Evolutionary conservation across 495 filamentous ascomycete genomes (phyloP), one percentile per base, ranked within the genome.

Genomic region (Penicillium robsamsonii): DNA sequence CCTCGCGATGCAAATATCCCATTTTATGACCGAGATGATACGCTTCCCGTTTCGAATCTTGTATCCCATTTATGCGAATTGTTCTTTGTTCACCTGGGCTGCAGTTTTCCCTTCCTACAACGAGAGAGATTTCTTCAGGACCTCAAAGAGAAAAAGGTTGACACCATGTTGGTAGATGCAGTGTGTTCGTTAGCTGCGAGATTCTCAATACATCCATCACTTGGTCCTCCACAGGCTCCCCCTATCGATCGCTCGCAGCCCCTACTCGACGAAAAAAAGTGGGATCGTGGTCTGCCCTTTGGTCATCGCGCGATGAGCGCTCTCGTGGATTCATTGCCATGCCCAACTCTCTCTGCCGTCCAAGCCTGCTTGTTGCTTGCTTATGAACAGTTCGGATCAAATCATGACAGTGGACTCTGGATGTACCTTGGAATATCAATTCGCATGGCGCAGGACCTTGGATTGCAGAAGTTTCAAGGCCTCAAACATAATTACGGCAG

Each of bases 361-460:
- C 90, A 93, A 60, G 88, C 90, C 7, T 90, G 85, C 45, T 71
- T 95, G 29, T 70, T 95, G 42, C 80, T 95, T 68, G 90, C 90
- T 0, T 95, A 95, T 68, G 87, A 92, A 58, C 86, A 89, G 41
- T 95, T 95, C 56, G 90, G 90, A 12, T 86, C 87, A 20, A 90
- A 90, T 60, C 87, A 88, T 57, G 90, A 93, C 64, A 93, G 90
- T 68, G 89, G 89, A 3, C 73, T 95, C 17, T 95, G 90, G 90
- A 93, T 92, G 89, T 92, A 92, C 60, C 73, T 93, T 15, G 90
- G 90, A 1, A 85, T 90, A 55, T 85, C 89, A 0, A 93, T 95
- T 59, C 81, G 90, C 25, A 91, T 95, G 88, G 88, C 88, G 0
- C 83, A 92, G 52, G 90, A 95, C 66, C 77, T 95, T 5, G 90